Base-by-base conservation (phyloP, 1,284 basidiomycete genomes). In the Laetiporus sulphureus region DNA sequence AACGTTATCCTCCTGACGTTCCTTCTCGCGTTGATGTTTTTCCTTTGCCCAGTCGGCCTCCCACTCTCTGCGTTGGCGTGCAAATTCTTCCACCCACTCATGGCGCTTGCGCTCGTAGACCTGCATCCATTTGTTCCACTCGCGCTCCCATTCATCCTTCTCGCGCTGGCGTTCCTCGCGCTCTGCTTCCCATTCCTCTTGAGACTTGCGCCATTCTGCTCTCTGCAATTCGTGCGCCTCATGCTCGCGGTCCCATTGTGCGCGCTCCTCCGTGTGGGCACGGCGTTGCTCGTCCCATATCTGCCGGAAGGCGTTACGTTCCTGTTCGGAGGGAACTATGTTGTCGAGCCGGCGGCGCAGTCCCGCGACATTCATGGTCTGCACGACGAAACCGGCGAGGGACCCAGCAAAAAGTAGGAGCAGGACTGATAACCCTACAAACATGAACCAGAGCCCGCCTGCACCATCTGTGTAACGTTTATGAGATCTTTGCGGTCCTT, bases 161-260 rank as follows among this genome's bases (percentile, higher is more conserved):
- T 33, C 13, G 22, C 22, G 40, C 18, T 45, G 36, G 40, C 44
- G 21, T 34, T 36, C 27, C 38, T 29, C 15, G 47, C 49, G 23
- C 42, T 42, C 6, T 38, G 38, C 22, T 41, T 44, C 36, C 41
- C 36, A 33, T 32, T 21, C 42, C n/a, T n/a, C n/a, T n/a, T n/a
- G n/a, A n/a, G n/a, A n/a, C n/a, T n/a, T n/a, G n/a, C n/a, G n/a
- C 16, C 32, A 27, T 7, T 36, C 19, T 18, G 33, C 5, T 29
- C 23, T 21, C 12, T 33, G 15, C 19, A 20, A 36, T n/a, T 45
- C 39, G 40, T 46, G 21, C 34, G 34, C 27, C 38, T 29, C 15
- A 12, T 31, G 36, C n/a, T 30, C 48, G 15, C 47, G 46, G 22
- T 38, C 29, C 13, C 36, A 37, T n/a, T n/a, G n/a, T 13, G 25